Evolutionary conservation across 2,329 filamentous ascomycete genomes (phyloP).

Genomic region (Pyrenophora tritici-repentis): DNA sequence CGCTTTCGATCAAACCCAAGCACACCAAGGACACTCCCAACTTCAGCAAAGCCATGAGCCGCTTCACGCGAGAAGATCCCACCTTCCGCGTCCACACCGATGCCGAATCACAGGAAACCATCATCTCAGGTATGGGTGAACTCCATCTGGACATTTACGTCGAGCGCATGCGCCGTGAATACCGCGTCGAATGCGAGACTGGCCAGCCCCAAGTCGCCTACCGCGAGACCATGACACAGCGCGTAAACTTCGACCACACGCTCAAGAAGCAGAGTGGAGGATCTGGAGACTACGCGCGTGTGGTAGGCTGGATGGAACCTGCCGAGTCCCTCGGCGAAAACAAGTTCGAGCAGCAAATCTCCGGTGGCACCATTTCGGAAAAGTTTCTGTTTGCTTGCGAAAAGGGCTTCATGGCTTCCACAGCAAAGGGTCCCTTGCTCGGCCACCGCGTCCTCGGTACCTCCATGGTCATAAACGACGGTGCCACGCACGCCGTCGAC

Average conservation of each 20-base stretch:
- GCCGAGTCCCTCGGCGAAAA: constrained; percentile 74
- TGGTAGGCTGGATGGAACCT: constrained; percentile 90
- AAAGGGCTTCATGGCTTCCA: constrained; percentile 87
- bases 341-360: constrained; percentile 82
- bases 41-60: constrained; percentile 98
- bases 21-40: constrained; percentile 87
- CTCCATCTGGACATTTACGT: constrained; percentile 96
- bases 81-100: constrained; percentile 97
- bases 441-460: constrained; percentile 92
- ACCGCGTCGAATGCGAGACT: constrained; percentile 94
- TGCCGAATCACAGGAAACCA: constrained; percentile 89
- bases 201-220: constrained; percentile 97
- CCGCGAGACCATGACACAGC: constrained; percentile 85
- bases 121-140: constrained; percentile 98
- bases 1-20: constrained; percentile 95
- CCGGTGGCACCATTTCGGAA: constrained; percentile 89
- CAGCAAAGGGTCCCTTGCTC: constrained; percentile 84
- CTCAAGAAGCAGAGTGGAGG: constrained; percentile 96
- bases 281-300: constrained; percentile 92
- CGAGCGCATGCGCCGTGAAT: constrained; percentile 94
- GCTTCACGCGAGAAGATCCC: constrained; percentile 97
- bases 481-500: constrained; percentile 96
- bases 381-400: constrained; percentile 94
- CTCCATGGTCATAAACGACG: constrained; percentile 91
- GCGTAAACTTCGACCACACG: constrained; percentile 86